A percentile compares a stretch with the other conserved stretches of the same genome.
phyloP scores from a whole-genome alignment of 202 grass and related monocot genomes.

The Cymbopogon flexuosus region DNA sequence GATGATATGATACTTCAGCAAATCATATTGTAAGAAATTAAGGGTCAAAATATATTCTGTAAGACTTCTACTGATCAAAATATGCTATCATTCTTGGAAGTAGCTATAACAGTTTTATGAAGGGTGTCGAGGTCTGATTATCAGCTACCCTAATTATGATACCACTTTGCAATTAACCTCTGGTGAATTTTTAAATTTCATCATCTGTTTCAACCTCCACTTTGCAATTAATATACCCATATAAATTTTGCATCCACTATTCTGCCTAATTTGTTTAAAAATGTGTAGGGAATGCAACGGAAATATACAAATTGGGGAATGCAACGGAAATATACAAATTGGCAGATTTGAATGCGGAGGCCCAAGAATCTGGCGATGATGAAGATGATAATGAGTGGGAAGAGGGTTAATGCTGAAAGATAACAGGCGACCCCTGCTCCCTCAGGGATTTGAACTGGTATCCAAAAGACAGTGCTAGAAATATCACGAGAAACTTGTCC shows the following conservation, averaged over 20 bases:
- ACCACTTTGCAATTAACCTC: background rate
- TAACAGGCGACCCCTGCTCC: background rate
- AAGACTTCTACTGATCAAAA: no score
- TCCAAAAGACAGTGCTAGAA: background rate
- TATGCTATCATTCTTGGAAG: no score
- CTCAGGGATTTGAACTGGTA: background rate
- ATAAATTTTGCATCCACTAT: background rate
- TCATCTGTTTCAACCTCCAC: background rate
- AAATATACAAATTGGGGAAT: slow-evolving; percentile 59
- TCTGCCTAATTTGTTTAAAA: slow-evolving; percentile 31
- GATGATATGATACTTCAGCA: no score
- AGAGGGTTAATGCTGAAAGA: slow-evolving; percentile 51
- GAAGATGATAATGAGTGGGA: slow-evolving; percentile 74
- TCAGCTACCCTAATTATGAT: no score
- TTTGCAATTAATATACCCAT: background rate
- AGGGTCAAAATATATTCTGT: no score
- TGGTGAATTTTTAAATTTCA: background rate
- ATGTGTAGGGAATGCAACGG: slow-evolving; percentile 45
- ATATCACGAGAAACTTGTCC: background rate
- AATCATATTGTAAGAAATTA: no score
- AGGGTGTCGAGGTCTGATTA: no score
- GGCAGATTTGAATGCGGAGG: slow-evolving; percentile 80
- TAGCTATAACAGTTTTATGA: no score
- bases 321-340: slow-evolving; percentile 44
- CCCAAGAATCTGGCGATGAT: slow-evolving; percentile 68